phyloP scores from a whole-genome alignment of 495 filamentous ascomycete species.

The Neurospora sp. region DNA sequence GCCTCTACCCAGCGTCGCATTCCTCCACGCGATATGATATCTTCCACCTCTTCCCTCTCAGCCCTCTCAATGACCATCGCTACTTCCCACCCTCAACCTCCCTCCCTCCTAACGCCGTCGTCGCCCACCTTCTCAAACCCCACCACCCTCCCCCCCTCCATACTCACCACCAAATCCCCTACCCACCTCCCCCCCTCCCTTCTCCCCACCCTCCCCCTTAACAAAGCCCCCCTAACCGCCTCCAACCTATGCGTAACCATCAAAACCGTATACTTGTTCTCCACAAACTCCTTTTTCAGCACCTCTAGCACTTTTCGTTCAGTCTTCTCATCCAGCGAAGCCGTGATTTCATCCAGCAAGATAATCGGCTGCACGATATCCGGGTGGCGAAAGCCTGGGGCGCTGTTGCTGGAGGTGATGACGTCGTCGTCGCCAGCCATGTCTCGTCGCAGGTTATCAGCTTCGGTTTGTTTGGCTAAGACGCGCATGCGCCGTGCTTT shows the following conservation, averaged over 20 bases:
- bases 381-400: not conserved
- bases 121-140: not conserved
- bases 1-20: no score
- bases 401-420: not conserved
- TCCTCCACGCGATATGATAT: not conserved
- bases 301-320: slow-evolving; percentile 68
- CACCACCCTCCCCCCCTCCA: not conserved
- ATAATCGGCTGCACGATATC: slow-evolving; percentile 41
- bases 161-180: not conserved
- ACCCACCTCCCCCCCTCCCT: not conserved
- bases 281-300: slow-evolving; percentile 45
- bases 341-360: slow-evolving; percentile 76
- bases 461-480: not conserved
- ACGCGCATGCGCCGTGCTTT: slow-evolving; percentile 5
- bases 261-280: slow-evolving; percentile 44
- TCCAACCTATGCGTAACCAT: slow-evolving; percentile 55
- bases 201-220: not conserved
- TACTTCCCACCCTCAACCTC: not conserved
- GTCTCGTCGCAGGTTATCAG: no score
- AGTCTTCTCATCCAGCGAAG: slow-evolving; percentile 68
- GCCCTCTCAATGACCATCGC: not conserved
- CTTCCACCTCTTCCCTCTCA: not conserved
- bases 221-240: slow-evolving; percentile 29
- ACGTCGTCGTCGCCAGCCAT: not conserved
- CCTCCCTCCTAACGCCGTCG: not conserved